Percentiles rank a stretch among this genome's conserved stretches.
These are phyloP conservation scores for Stropharia rugosoannulata DNA, from an alignment of 768 basidiomycete species.

Conservation along the genomic window DNA sequence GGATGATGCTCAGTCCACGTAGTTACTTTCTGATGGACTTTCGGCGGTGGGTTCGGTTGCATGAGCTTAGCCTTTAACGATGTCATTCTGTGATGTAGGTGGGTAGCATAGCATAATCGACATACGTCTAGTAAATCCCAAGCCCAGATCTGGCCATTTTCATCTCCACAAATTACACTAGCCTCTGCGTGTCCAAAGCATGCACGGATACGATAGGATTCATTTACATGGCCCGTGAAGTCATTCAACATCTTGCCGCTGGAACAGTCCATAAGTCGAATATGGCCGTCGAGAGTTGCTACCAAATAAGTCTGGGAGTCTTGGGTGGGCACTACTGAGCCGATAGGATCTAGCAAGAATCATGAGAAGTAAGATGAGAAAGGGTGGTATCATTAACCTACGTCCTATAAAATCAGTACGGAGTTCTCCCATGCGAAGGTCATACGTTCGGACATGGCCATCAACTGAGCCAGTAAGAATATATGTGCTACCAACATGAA, in stretches of 20 bases:
- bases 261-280: conserved; percentile 81
- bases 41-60: conserved; percentile 71
- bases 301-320: conserved; percentile 82
- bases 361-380: conserved; percentile 2
- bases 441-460: conserved; percentile 90
- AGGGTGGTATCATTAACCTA: conserved; percentile 38
- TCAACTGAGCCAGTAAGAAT: conserved; percentile 88
- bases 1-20: conserved; percentile 95
- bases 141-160: conserved; percentile 84
- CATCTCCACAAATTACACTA: conserved; percentile 84
- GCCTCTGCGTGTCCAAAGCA: conserved; percentile 86
- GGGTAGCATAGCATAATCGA: conserved; percentile 4
- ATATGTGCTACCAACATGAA: conserved; percentile 64
- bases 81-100: conserved; percentile 7
- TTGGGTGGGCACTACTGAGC: conserved; percentile 75
- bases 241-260: conserved; percentile 86
- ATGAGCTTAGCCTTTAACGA: conserved; percentile 62
- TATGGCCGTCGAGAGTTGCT: conserved; percentile 78
- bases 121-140: conserved; percentile 92
- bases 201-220: conserved; percentile 75
- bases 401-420: conserved; percentile 89
- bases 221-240: conserved; percentile 75
- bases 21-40: conserved; percentile 79
- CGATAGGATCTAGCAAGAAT: conserved; percentile 70
- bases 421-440: conserved; percentile 90